Base-by-base conservation (phyloP, 805 yeast genomes). In the Lipomyces yamadae region DNA sequence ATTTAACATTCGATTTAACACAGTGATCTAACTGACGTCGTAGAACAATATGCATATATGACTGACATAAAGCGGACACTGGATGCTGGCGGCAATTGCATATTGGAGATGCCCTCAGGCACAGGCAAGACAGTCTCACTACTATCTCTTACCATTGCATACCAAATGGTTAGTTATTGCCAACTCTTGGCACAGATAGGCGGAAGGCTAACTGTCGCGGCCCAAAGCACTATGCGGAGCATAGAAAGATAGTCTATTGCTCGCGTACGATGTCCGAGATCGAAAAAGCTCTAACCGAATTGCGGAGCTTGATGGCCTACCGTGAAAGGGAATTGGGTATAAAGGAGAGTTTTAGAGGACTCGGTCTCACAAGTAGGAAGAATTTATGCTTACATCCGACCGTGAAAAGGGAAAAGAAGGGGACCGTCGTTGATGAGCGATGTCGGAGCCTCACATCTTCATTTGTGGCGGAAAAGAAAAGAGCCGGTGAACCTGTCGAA, bases 251-350 rank as follows among this genome's bases (percentile, higher is more conserved):
- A 72, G 91, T 95, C 5, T 95, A 95, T 79, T 95, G 99, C 78
- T 95, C 99, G 4, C 98, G 99, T 84, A 95, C 99, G 42, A 95
- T 95, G 98, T 91, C 98, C 10, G 99, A 95, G 80, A 95, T 95
- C 76, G 99, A 95, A 79, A 95, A 95, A 79, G 98, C 99, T 0
- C 80, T 95, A 75, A 91, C 94, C 6, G 99, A 95, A 80, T 82
- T 95, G 81, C 88, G 90, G 69, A 87, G 86, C 64, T 82, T 95
- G 73, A 95, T 95, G 98, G 91, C 86, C 63, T 95, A 84, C 76
- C 84, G 99, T 72, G 79, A 92, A 1, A 82, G 86, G 59, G 97
- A 91, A 75, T 81, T 95, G 60, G 98, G 98, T 0, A 86, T 84
- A 73, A 88, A 81, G 30, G 99, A 95, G 77, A 96, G 92, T 63